These are phyloP conservation scores for Parastagonospora nodorum DNA, from an alignment of 2,329 filamentous ascomycete genomes.

Conservation along the genomic window DNA sequence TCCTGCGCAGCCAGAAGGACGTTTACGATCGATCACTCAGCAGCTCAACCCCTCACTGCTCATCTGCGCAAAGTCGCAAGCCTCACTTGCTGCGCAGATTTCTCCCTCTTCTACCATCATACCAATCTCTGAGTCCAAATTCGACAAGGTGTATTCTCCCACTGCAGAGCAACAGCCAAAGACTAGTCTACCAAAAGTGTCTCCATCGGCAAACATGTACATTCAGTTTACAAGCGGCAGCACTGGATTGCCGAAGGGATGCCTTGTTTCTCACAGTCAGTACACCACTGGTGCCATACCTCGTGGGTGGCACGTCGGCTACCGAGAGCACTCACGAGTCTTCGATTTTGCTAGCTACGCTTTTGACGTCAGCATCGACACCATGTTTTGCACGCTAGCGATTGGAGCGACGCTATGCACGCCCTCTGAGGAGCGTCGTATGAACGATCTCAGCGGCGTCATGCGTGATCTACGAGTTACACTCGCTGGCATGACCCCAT, in stretches of 20 bases:
- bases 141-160: conserved; percentile 33
- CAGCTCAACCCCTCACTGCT: conserved; percentile 36
- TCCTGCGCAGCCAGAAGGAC: conserved; percentile 43
- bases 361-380: conserved; percentile 46
- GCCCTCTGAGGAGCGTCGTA: conserved; percentile 52
- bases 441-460: conserved; percentile 53
- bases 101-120: conserved; percentile 38
- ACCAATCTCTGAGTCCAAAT: conserved; percentile 41
- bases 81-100: conserved; percentile 33
- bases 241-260: conserved; percentile 43
- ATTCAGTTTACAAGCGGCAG: conserved; percentile 46
- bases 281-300: conserved; percentile 44
- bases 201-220: conserved; percentile 34
- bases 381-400: conserved; percentile 42
- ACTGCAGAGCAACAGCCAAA: conserved; percentile 34
- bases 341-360: conserved; percentile 46
- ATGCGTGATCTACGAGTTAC: conserved; percentile 44
- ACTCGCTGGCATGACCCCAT: conserved; percentile 45
- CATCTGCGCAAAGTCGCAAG: conserved; percentile 36
- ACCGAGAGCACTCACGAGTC: conserved; percentile 38
- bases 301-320: conserved; percentile 40
- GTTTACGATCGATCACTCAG: conserved; percentile 37
- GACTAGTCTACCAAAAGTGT: conserved; percentile 30
- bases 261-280: conserved; percentile 41
- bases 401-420: conserved; percentile 44